phyloP scores from a whole-genome alignment of 805 yeast genomes.

The Sporopachydermia lactativora region DNA sequence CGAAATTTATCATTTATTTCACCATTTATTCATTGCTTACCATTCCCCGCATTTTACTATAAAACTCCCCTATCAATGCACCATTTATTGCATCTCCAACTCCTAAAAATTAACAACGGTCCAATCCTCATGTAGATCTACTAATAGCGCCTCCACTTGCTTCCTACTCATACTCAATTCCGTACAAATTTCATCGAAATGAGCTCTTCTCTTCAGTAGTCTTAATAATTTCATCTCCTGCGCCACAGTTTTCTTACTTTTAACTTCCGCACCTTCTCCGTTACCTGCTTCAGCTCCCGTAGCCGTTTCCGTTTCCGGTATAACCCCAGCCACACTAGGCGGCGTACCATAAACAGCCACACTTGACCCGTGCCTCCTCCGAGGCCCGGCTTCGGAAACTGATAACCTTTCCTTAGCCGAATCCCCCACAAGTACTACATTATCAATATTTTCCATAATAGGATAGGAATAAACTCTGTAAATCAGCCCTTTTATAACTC shows the following conservation, averaged over 20 bases:
- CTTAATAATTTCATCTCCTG: not conserved
- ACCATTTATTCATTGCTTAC: too few relatives aligned
- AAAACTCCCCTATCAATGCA: too few relatives aligned
- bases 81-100: not conserved
- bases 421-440: conserved; percentile 2
- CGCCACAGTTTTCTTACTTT: not conserved
- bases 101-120: conserved; percentile 24
- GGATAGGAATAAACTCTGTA: conserved; percentile 76
- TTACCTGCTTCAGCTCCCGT: conserved; percentile 10
- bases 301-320: conserved; percentile 8
- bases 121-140: conserved; percentile 33
- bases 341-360: too few relatives aligned
- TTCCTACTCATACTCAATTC: conserved; percentile 40
- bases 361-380: conserved; percentile 4
- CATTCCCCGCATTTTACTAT: too few relatives aligned
- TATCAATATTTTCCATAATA: conserved; percentile 21
- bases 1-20: too few relatives aligned
- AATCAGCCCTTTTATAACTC: conserved; percentile 66
- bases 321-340: conserved; percentile 2
- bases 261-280: not conserved
- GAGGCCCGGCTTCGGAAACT: conserved; percentile 6
- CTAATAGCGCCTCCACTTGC: conserved; percentile 38
- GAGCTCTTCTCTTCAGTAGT: conserved; percentile 5
- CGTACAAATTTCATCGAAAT: conserved; percentile 41
- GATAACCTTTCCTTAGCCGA: conserved; percentile 4